phyloP scores from a whole-genome alignment of 306 rosid genomes.

The Ziziphus jujuba region DNA sequence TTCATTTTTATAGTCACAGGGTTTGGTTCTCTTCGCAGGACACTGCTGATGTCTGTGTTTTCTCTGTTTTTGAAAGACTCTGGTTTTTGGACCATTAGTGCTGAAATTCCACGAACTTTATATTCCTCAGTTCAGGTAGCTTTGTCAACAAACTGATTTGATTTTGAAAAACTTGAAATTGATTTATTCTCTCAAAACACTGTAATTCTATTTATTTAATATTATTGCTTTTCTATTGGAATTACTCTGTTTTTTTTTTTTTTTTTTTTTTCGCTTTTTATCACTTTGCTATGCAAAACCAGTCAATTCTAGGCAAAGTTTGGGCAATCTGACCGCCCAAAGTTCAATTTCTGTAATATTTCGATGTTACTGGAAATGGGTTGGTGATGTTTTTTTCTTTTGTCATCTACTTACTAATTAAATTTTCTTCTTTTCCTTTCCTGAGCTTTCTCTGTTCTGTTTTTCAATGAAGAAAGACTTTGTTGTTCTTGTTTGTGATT shows the following conservation, averaged over 20 bases:
- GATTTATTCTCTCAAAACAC: constrained; percentile 1
- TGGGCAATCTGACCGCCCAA: background rate
- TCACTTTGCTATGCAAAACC: constrained; percentile 5
- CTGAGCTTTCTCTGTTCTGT: constrained; percentile 17
- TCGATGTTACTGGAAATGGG: constrained; percentile 27
- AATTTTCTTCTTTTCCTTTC: constrained; percentile 18
- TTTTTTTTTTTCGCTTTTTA: constrained; percentile 5
- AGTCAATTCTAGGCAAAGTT: constrained; percentile 7
- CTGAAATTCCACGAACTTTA: constrained; percentile 31
- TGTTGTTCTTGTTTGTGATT: background rate
- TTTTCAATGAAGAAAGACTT: constrained; percentile 21
- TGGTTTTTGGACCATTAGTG: background rate
- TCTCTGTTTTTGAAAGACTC: constrained; percentile 21
- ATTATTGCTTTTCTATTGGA: background rate
- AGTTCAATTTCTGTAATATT: constrained; percentile 6
- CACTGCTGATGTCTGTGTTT: background rate
- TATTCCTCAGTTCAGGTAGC: constrained; percentile 46
- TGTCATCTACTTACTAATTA: background rate
- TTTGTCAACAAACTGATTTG: constrained; percentile 18
- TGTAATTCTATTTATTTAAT: constrained; percentile 6
- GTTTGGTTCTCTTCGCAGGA: constrained; percentile 19
- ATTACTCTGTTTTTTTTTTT: constrained; percentile 1
- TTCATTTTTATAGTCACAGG: constrained; percentile 24
- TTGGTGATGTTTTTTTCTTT: constrained; percentile 4
- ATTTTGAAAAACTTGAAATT: constrained; percentile 4